Conservation (phyloP, 1,139 yeast species). For the Ogataea hybrid region DNA sequence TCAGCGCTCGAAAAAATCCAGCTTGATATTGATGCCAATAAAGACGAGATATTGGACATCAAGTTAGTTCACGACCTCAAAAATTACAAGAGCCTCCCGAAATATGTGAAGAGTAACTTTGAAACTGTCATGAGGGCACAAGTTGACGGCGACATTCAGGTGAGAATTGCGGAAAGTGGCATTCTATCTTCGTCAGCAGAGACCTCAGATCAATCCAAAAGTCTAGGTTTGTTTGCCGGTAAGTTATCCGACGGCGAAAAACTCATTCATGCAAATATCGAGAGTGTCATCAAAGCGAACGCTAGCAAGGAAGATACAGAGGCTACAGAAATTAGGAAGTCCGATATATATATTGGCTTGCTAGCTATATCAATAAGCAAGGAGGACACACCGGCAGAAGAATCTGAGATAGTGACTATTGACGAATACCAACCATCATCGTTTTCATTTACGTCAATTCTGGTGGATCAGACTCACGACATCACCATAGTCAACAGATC, state of each 20-base stretch:
- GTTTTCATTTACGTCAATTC: conserved; percentile 66
- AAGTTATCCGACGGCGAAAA: conserved; percentile 85
- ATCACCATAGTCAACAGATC: conserved; percentile 74
- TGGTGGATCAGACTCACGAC: conserved; percentile 76
- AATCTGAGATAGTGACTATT: conserved; percentile 42
- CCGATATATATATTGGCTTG: conserved; percentile 75
- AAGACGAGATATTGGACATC: conserved; percentile 74
- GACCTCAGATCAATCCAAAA: conserved; percentile 33
- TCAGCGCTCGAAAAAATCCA: conserved; percentile 48
- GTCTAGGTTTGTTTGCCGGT: conserved; percentile 73
- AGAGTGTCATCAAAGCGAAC: conserved; percentile 54
- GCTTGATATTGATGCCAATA: conserved; percentile 45
- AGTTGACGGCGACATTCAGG: conserved; percentile 84
- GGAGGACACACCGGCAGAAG: conserved; percentile 25
- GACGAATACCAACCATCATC: conserved; percentile 40
- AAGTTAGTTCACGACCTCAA: conserved; percentile 83
- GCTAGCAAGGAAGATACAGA: conserved; percentile 19
- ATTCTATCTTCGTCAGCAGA: conserved; percentile 29
- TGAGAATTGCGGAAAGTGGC: conserved; percentile 52
- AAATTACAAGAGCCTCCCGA: conserved; percentile 66
- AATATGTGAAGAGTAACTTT: conserved; percentile 65
- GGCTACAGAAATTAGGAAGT: conserved; percentile 30
- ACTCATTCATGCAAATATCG: conserved; percentile 82
- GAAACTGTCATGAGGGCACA: conserved; percentile 76
- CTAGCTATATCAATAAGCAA: conserved; percentile 55